Conservation (phyloP, 1,284 basidiomycete species). For the Cutaneotrichosporon cutaneum region DNA sequence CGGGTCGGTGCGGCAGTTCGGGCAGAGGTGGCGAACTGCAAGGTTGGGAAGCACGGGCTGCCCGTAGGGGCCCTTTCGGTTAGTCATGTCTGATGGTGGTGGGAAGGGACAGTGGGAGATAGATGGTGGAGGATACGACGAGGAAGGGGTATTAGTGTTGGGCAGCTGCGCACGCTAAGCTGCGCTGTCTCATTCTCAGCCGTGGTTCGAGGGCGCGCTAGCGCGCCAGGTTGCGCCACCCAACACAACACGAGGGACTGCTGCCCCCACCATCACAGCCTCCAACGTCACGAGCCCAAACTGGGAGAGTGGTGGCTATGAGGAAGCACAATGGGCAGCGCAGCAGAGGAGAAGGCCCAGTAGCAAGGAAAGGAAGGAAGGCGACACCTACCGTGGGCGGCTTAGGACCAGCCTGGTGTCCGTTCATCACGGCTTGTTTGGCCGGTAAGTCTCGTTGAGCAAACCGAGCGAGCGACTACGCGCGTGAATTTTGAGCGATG, state of each 20-base stretch:
- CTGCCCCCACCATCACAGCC: background rate
- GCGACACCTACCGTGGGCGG: slow-evolving; percentile 28
- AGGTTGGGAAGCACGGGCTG: slow-evolving; percentile 61
- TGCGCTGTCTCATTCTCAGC: background rate
- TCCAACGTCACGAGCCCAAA: too few species aligned
- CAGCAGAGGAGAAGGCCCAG: background rate
- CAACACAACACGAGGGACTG: too few species aligned
- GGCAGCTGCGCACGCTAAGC: too few species aligned
- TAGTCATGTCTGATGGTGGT: background rate
- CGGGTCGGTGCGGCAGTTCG: slow-evolving; percentile 87
- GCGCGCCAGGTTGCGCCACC: too few species aligned
- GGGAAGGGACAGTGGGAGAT: too few species aligned
- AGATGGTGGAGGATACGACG: too few species aligned
- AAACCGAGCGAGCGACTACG: slow-evolving; percentile 2
- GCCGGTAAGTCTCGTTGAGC: background rate
- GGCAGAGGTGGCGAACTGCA: slow-evolving; percentile 87
- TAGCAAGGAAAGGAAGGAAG: background rate
- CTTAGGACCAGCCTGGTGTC: slow-evolving; percentile 39
- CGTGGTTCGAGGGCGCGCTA: too few species aligned
- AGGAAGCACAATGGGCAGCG: too few species aligned
- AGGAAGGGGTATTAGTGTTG: too few species aligned
- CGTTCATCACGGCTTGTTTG: slow-evolving; percentile 23
- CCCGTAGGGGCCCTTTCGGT: slow-evolving; percentile 55
- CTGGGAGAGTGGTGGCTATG: too few species aligned
- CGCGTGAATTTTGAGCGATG: background rate